Evolutionary conservation across 495 filamentous ascomycete genomes (phyloP).

Genomic region (Podospora bellae-mahoneyi): DNA sequence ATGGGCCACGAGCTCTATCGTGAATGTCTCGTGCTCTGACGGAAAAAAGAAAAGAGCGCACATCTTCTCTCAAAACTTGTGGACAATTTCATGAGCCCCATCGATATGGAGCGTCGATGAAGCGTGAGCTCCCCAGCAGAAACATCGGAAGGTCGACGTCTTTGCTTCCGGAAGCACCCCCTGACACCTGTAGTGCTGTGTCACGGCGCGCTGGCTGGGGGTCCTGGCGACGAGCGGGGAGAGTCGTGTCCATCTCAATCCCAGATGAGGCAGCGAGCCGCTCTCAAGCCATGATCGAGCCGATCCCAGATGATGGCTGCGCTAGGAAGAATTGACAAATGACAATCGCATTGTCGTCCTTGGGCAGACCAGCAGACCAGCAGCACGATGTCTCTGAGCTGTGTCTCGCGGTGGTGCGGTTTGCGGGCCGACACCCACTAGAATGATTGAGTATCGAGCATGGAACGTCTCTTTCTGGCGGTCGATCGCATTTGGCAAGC

Average conservation of each 20-base stretch:
- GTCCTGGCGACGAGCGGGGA: not conserved
- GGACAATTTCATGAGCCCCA: not conserved
- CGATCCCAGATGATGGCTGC: slow-evolving; percentile 5
- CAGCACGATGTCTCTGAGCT: not conserved
- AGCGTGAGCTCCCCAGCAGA: slow-evolving; percentile 2
- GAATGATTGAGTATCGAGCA: not conserved
- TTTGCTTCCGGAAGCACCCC: not conserved
- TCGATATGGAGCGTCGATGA: slow-evolving; percentile 2
- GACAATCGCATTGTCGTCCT: not conserved
- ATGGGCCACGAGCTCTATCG: not conserved
- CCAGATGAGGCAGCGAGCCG: not conserved
- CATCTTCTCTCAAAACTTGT: not conserved
- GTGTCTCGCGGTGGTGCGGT: not conserved
- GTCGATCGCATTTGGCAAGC: slow-evolving; percentile 3
- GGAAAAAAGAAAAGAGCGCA: not conserved
- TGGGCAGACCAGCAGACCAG: not conserved
- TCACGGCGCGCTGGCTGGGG: not conserved
- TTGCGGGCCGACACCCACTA: slow-evolving; percentile 3
- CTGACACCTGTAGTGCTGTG: not conserved
- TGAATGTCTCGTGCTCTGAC: not conserved
- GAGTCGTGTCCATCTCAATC: slow-evolving; percentile 3
- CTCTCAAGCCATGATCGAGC: slow-evolving; percentile 3
- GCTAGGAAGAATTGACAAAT: slow-evolving; percentile 1
- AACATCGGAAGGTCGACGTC: slow-evolving; percentile 3
- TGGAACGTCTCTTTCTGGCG: not conserved